Evolutionary conservation across 2,329 filamentous ascomycete species (phyloP), one percentile per base, ranked within the genome.

Genomic region (Dactylellina parvicollis): DNA sequence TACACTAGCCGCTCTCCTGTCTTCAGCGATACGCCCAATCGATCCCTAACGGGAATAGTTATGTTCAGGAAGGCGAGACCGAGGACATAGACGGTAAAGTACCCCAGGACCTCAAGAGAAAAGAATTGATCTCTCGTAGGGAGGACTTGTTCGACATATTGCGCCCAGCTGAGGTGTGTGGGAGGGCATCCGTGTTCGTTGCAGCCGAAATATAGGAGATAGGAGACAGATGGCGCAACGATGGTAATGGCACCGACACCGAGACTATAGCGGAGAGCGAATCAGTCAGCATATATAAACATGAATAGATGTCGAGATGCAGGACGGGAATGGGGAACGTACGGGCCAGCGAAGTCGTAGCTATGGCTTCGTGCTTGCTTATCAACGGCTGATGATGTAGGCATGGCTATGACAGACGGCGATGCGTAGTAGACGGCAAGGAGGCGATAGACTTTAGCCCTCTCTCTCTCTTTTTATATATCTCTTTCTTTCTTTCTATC

Each of bases 121-220:
- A 90, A 92, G 44, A 92, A 87, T 79, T 97, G n/a, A 59, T 76
- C 72, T 66, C 75, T 59, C 49, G 42, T 49, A 50, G 71, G 60
- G 47, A 77, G 97, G 83, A 77, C 87, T 86, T 18, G 89, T 86
- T 50, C 92, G 83, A 42, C 88, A 88, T 71, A 96, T 82, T 7
- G 86, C 65, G 86, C 88, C 30, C 91, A 92, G 76, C 86, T 85
- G 36, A 96, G 85, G 7, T 94, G 84, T 2, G 93, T 92, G 1
- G 91, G 89, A 49, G 94, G 95, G 79, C 95, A 98, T 69, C 95
- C 94, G 75, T 96, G 84, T 80, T 98, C 93, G 82, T 97, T 98
- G 85, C 94, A 97, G 78, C 90, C 84, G 79, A 97, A 96, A 49
- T 89, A 86, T 79, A 94, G 89, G 77, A 88, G 80, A 82, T 95